Conservation (phyloP, 192 early-diverging fungal genomes). For the Geranomyces michiganensis region DNA sequence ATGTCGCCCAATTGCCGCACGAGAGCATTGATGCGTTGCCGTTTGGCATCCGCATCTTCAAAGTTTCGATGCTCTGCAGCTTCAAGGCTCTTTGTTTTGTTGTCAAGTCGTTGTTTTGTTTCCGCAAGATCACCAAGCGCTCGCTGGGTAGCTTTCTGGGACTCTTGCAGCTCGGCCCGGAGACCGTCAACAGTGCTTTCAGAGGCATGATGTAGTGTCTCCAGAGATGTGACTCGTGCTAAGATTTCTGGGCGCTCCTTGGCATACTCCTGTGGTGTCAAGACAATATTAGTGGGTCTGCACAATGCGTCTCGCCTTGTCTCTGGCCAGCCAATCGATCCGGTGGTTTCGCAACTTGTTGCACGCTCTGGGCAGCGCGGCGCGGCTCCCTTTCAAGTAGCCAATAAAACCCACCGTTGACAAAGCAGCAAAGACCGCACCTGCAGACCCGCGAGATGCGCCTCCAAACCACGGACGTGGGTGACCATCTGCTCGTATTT, state of each 20-base stretch:
- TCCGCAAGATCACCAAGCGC: constrained; percentile 21
- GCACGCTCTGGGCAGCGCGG: too few relatives aligned
- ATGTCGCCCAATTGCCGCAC: constrained; percentile 18
- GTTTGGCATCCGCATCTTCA: constrained; percentile 23
- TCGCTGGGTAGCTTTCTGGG: constrained; percentile 11
- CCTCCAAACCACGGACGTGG: constrained; percentile 47
- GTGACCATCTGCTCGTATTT: constrained; percentile 54
- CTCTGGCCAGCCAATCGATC: too few relatives aligned
- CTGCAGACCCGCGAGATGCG: constrained; percentile 43
- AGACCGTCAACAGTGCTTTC: neutral
- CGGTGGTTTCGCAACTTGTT: too few relatives aligned
- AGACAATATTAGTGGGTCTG: too few relatives aligned
- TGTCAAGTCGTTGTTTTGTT: neutral
- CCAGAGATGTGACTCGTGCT: constrained; percentile 20
- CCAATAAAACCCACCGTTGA: too few relatives aligned
- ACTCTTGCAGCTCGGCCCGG: constrained; percentile 20
- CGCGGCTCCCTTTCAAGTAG: too few relatives aligned
- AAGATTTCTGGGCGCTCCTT: constrained; percentile 34
- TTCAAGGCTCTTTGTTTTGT: constrained; percentile 10
- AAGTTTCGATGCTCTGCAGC: constrained; percentile 8
- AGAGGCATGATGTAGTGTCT: neutral
- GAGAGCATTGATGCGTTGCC: neutral
- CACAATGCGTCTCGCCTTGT: too few relatives aligned
- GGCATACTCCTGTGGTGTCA: constrained; percentile 29
- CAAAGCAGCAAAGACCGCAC: constrained; percentile 26